These are phyloP conservation scores for Botryotinia narcissicola DNA, from an alignment of 2,329 filamentous ascomycete genomes.

Conservation along the genomic window DNA sequence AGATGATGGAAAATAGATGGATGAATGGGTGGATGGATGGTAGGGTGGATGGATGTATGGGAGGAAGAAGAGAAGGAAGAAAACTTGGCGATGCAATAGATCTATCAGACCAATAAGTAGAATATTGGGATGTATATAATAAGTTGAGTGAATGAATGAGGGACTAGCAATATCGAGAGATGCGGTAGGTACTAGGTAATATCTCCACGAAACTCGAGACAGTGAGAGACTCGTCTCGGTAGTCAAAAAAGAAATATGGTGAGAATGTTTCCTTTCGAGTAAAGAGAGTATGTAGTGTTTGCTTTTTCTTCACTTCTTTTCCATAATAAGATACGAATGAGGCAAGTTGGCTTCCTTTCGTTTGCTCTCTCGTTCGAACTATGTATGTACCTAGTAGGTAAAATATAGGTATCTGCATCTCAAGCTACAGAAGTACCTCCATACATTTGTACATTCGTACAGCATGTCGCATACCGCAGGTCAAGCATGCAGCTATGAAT, in stretches of 20 bases:
- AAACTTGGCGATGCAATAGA: not conserved
- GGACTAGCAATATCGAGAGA: not conserved
- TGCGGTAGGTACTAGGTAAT: not conserved
- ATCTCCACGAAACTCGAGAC: not conserved
- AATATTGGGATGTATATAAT: not conserved
- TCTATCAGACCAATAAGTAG: not conserved
- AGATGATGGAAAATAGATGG: not conserved
- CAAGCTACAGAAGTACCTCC: not conserved
- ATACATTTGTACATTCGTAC: not conserved
- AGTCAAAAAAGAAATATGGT: not conserved
- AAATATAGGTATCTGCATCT: not conserved
- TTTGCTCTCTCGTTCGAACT: not conserved
- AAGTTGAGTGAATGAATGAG: not conserved
- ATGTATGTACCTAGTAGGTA: not conserved
- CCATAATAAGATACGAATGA: not conserved
- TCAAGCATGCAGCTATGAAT: constrained; percentile 3
- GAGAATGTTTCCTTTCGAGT: not conserved
- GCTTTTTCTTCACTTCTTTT: not conserved
- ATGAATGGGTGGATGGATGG: not conserved
- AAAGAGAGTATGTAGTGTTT: not conserved
- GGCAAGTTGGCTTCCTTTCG: not conserved
- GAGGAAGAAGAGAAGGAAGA: not conserved
- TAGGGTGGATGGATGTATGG: not conserved
- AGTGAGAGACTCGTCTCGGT: not conserved
- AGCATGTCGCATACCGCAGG: not conserved